phyloP scores from a whole-genome alignment of 2,329 filamentous ascomycete genomes.

The Fusarium aywerte region DNA sequence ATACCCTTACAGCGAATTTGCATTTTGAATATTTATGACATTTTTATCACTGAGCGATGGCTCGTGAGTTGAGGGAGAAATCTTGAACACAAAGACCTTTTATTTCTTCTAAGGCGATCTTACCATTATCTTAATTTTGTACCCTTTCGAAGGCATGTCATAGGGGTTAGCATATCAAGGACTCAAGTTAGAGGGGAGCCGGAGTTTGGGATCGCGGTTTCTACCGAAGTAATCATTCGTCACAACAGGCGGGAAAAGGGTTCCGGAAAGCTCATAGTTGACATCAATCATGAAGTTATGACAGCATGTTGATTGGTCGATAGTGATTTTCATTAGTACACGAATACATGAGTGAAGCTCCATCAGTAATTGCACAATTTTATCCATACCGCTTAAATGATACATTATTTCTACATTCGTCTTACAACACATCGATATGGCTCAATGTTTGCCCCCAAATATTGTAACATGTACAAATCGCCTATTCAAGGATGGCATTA shows the following conservation, averaged over 20 bases:
- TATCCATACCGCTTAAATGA: not conserved
- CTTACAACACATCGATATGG: slow-evolving; percentile 9
- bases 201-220: slow-evolving; percentile 29
- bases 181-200: slow-evolving; percentile 33
- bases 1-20: slow-evolving; percentile 45
- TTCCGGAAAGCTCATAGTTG: slow-evolving; percentile 16
- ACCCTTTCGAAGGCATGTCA: slow-evolving; percentile 23
- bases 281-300: slow-evolving; percentile 42
- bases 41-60: slow-evolving; percentile 36
- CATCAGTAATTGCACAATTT: not conserved
- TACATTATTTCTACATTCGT: slow-evolving; percentile 24
- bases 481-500: not conserved
- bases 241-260: slow-evolving; percentile 18
- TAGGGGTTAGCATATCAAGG: slow-evolving; percentile 26
- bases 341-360: not conserved
- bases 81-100: slow-evolving; percentile 1
- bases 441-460: not conserved
- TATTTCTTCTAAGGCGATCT: slow-evolving; percentile 18
- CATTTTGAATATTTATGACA: slow-evolving; percentile 36
- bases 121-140: slow-evolving; percentile 36
- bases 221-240: slow-evolving; percentile 28
- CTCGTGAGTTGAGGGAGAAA: slow-evolving; percentile 13
- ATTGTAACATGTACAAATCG: not conserved
- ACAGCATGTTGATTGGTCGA: not conserved
- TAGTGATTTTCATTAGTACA: not conserved